phyloP scores from a whole-genome alignment of 2,329 filamentous ascomycete genomes.

The Thielaviopsis euricoi region DNA sequence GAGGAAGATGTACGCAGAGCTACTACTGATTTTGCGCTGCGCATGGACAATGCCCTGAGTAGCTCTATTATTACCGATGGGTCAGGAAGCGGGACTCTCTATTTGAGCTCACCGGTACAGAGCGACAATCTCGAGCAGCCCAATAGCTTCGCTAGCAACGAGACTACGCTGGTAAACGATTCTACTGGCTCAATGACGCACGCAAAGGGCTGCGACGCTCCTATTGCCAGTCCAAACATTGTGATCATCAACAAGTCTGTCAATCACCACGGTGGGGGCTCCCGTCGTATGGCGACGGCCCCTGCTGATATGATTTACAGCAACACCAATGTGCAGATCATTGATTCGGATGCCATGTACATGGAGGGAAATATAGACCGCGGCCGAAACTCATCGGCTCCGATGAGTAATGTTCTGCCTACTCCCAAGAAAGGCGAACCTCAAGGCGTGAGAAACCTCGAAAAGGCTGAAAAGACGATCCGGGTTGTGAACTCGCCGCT shows the following conservation, averaged over 20 bases:
- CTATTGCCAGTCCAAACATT: background rate
- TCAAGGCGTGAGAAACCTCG: conserved; percentile 27
- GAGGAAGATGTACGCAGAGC: background rate
- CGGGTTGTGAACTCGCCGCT: conserved; percentile 36
- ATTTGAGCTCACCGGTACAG: conserved; percentile 9
- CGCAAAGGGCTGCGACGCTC: background rate
- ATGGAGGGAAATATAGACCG: background rate
- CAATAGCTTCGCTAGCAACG: conserved; percentile 15
- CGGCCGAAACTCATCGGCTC: conserved; percentile 1
- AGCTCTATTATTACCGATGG: conserved; percentile 32
- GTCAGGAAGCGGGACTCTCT: background rate
- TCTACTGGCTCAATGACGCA: background rate
- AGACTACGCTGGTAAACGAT: conserved; percentile 17
- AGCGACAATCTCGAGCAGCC: conserved; percentile 6
- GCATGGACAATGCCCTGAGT: conserved; percentile 79
- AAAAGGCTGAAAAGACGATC: conserved; percentile 33
- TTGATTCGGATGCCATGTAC: conserved; percentile 1
- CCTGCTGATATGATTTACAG: conserved; percentile 23
- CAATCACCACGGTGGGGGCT: conserved; percentile 17
- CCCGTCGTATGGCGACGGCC: conserved; percentile 30
- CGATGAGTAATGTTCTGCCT: background rate
- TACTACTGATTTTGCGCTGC: conserved; percentile 48
- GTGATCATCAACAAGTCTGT: background rate
- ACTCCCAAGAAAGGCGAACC: conserved; percentile 9
- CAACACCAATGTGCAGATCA: conserved; percentile 17